These are phyloP conservation scores for Plectosphaerella sp. DNA, from an alignment of 2,329 filamentous ascomycete species.

Conservation along the genomic window DNA sequence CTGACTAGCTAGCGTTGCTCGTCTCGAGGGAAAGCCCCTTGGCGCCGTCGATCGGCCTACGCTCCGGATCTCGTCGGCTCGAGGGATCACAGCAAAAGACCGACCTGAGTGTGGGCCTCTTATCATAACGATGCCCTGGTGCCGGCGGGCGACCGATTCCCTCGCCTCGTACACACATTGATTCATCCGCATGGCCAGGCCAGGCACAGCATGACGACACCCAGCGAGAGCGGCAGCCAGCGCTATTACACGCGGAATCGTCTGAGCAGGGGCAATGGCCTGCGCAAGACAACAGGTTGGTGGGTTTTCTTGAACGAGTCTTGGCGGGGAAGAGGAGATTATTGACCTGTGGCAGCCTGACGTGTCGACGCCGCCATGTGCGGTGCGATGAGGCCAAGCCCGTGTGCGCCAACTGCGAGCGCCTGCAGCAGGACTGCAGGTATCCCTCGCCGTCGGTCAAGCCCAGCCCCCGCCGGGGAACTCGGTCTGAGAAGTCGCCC, in stretches of 20 bases:
- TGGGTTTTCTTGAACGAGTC: background rate
- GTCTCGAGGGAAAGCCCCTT: background rate
- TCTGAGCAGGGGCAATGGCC: constrained; percentile 6
- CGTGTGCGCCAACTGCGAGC: constrained; percentile 11
- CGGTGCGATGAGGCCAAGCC: constrained; percentile 20
- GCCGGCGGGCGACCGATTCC: too few relatives aligned
- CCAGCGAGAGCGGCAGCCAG: background rate
- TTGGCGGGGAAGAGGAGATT: background rate
- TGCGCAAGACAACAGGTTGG: constrained; percentile 11
- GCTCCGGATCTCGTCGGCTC: too few relatives aligned
- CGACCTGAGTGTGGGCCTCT: too few relatives aligned
- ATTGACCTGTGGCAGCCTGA: constrained; percentile 1
- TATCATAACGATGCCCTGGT: too few relatives aligned
- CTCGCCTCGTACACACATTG: too few relatives aligned
- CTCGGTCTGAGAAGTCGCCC: too few relatives aligned
- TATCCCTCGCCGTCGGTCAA: background rate
- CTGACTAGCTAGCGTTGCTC: background rate
- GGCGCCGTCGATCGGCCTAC: too few relatives aligned
- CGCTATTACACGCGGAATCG: constrained; percentile 7
- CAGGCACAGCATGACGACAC: background rate
- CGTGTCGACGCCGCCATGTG: constrained; percentile 13
- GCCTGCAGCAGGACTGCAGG: background rate
- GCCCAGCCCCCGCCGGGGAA: too few relatives aligned
- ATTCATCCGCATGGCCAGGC: too few relatives aligned
- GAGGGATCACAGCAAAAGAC: too few relatives aligned